phyloP scores from a whole-genome alignment of 2,329 filamentous ascomycete species.

The Clonostachys chloroleuca region DNA sequence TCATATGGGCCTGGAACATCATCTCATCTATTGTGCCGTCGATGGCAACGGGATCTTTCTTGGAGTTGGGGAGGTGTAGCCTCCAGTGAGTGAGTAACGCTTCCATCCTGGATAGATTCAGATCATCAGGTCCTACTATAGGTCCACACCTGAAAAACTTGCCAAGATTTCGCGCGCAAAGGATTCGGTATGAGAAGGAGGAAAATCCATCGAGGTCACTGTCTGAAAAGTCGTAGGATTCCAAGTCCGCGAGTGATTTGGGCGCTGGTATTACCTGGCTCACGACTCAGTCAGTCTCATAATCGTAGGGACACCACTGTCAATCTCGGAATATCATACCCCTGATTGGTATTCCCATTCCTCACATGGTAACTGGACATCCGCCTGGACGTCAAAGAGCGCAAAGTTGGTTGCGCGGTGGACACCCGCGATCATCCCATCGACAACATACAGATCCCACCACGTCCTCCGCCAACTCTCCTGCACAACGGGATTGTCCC shows the following conservation, averaged over 20 bases:
- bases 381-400: constrained; percentile 61
- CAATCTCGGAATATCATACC: constrained; percentile 11
- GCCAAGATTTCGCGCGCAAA: constrained; percentile 74
- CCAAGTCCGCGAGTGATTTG: constrained; percentile 68
- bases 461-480: constrained; percentile 86
- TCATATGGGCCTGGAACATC: constrained; percentile 88
- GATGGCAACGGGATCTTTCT: constrained; percentile 58
- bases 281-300: too few relatives aligned
- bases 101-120: constrained; percentile 46
- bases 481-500: constrained; percentile 63
- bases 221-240: constrained; percentile 68
- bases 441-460: constrained; percentile 82
- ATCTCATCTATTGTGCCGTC: constrained; percentile 78
- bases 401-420: constrained; percentile 67
- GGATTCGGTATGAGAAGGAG: constrained; percentile 80
- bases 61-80: constrained; percentile 69
- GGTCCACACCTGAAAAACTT: constrained; percentile 59
- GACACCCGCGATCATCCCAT: constrained; percentile 80
- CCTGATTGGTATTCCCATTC: constrained; percentile 63
- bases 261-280: constrained; percentile 46
- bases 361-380: constrained; percentile 77
- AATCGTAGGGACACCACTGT: too few relatives aligned
- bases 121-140: constrained; percentile 47
- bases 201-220: constrained; percentile 66
- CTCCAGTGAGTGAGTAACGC: constrained; percentile 66